phyloP scores from a whole-genome alignment of 805 yeast genomes.

The Ogataea populi-albae region DNA sequence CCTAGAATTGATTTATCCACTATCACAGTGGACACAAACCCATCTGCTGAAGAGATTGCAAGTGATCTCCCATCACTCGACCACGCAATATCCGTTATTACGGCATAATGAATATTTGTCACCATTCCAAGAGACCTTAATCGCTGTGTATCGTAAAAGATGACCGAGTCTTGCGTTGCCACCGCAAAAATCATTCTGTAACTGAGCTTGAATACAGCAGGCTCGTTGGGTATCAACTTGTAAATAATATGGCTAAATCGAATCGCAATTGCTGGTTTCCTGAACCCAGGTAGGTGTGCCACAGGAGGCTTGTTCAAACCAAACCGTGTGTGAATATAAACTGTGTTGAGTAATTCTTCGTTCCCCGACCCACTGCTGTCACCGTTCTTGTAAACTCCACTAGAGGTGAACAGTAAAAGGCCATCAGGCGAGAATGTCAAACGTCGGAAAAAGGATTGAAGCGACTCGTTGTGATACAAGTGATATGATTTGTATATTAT shows the following conservation, averaged over 20 bases:
- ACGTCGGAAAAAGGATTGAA: conserved; percentile 87
- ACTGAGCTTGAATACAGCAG: conserved; percentile 50
- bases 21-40: conserved; percentile 73
- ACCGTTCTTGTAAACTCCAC: conserved; percentile 56
- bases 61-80: conserved; percentile 67
- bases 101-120: conserved; percentile 80
- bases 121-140: conserved; percentile 67
- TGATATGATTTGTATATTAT: conserved; percentile 36
- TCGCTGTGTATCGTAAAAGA: conserved; percentile 77
- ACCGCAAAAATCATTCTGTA: conserved; percentile 88
- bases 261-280: conserved; percentile 81
- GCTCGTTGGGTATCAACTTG: conserved; percentile 27
- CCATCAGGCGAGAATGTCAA: conserved; percentile 92
- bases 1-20: conserved; percentile 61
- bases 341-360: conserved; percentile 52
- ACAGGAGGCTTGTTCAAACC: conserved; percentile 70
- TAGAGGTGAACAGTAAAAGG: conserved; percentile 66
- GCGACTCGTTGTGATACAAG: conserved; percentile 79
- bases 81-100: conserved; percentile 89
- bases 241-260: conserved; percentile 71
- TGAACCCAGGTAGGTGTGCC: conserved; percentile 73
- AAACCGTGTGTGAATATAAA: conserved; percentile 71
- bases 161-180: conserved; percentile 84
- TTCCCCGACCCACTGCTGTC: conserved; percentile 4
- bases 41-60: conserved; percentile 84